Conservation (phyloP, 2,329 filamentous ascomycete genomes). For the Colletotrichum shisoi region DNA sequence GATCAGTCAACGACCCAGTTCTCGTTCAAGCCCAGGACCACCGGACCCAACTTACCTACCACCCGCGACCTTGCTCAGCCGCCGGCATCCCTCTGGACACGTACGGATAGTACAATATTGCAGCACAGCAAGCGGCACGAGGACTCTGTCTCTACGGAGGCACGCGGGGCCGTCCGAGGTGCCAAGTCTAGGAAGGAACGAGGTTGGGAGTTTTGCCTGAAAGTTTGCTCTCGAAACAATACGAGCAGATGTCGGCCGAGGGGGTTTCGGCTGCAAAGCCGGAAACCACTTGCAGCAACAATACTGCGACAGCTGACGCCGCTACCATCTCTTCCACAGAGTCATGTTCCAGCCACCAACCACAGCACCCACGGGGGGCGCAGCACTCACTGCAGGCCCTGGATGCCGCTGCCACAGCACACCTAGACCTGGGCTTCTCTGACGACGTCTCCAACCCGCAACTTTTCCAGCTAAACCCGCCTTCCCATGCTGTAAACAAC, state of each 20-base stretch:
- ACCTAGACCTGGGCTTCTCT: conserved; percentile 50
- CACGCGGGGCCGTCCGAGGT: conserved; percentile 6
- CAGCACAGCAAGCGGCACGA: background rate
- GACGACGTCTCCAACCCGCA: conserved; percentile 54
- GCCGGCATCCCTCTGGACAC: conserved; percentile 21
- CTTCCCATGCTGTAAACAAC: conserved; percentile 37
- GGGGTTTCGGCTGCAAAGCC: conserved; percentile 15
- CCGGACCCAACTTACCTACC: conserved; percentile 35
- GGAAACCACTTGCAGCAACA: conserved; percentile 18
- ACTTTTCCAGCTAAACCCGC: conserved; percentile 49
- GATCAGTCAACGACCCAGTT: conserved; percentile 36
- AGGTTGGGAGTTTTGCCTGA: background rate
- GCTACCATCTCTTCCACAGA: conserved; percentile 3
- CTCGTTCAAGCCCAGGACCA: conserved; percentile 35
- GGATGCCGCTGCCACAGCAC: conserved; percentile 19
- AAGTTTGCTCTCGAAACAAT: conserved; percentile 6
- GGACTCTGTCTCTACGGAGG: conserved; percentile 16
- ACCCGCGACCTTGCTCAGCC: conserved; percentile 19
- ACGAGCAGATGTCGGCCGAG: conserved; percentile 31
- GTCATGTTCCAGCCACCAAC: conserved; percentile 20
- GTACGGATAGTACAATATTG: conserved; percentile 4
- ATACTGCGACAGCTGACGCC: conserved; percentile 15
- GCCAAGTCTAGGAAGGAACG: conserved; percentile 1
- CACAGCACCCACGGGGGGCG: conserved; percentile 27
- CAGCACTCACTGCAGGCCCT: conserved; percentile 20